Base-by-base conservation (phyloP, 106 monocot genomes). In the Dioscorea dumetorum region DNA sequence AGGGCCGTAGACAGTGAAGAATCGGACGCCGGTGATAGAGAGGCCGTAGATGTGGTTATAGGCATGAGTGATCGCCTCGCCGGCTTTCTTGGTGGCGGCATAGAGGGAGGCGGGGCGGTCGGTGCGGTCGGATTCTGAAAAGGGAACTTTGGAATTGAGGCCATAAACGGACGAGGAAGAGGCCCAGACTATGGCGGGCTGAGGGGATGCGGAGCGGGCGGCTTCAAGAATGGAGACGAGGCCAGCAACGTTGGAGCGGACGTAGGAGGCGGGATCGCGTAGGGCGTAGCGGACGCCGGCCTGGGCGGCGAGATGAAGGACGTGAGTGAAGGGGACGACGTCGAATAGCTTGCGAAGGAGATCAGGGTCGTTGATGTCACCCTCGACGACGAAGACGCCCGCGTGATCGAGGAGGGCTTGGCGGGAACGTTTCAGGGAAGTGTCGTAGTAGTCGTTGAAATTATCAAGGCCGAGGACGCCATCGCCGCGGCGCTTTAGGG, bases 281-380 rank as follows among this genome's bases (percentile, higher is more conserved):
- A 61, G 19, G 61, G 61, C 61, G 23, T 69, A 69, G 21, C 67
- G 48, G 49, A 68, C 67, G 57, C 41, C 41, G 41, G 41, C 41
- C 41, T 41, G 41, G 1, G 61, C 61, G 22, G 61, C 61, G 61
- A 12, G 69, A 20, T 69, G 69, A 19, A 69, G 24, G 57, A 69
- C 58, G 3, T 69, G 69, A n/a, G 69, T 57, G 32, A 69, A 69
- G 1, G 69, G 18, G 7, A 58, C 69, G 57, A 69, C 57, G 35
- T 69, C 69, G 69, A 69, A 69, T 3, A 69, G 69, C 69, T 69
- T 69, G 56, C 31, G 24, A 33, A 69, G 69, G 18, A 69, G 69
- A 12, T 31, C 69, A n/a, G 13, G 19, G 20, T 69, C 57, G 12
- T 69, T 69, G 31, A 69, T 41, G 20, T 69, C 69, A 1, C 69